Base-by-base conservation (phyloP, 2,329 filamentous ascomycete species). In the Pezicula rhizophila region DNA sequence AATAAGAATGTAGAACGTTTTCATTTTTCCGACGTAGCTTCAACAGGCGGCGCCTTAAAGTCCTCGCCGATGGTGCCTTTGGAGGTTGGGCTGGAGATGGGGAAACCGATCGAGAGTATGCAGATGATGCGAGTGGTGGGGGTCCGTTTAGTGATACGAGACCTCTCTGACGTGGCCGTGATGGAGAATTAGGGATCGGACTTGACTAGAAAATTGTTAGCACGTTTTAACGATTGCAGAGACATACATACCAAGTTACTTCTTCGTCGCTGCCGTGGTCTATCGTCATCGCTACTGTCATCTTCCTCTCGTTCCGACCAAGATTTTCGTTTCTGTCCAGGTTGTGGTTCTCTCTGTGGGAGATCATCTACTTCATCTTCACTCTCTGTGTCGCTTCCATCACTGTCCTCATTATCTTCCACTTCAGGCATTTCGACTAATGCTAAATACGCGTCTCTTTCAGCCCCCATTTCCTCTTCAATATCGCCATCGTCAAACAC, bases 401-500 rank as follows among this genome's bases (percentile, higher is more conserved):
- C 60, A 38, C 73, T 78, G 18, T 75, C 74, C 4, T 78, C 81
- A 46, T 80, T 76, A 23, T 85, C 79, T 10, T 80, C 82, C 25
- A 84, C 79, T 28, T 93, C 88, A 1, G 91, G 92, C 90, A 99
- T 97, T 53, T 90, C 85, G 41, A 89, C 75, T 45, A 97, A 71
- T n/a, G 85, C 85, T 55, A 87, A 79, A 63, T 95, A 97, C 35
- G 93, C 91, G 51, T 89, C 83, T 57, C 82, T 79, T 68, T 97
- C 90, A 1, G 72, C 71, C 11, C 68, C 69, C 31, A 99, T 71
- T 31, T 91, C 87, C 57, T 92, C 87, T 57, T 92, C 87, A 45
- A 99, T 91, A 65, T 99, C 93, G 1, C 92, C 93, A 63, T 97
- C 93, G 62, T 97, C 93, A 65, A 93, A 95, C 2, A 96, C 90